phyloP scores from a whole-genome alignment of 352 stramenopile genomes.

The Pythium phragmitis region DNA sequence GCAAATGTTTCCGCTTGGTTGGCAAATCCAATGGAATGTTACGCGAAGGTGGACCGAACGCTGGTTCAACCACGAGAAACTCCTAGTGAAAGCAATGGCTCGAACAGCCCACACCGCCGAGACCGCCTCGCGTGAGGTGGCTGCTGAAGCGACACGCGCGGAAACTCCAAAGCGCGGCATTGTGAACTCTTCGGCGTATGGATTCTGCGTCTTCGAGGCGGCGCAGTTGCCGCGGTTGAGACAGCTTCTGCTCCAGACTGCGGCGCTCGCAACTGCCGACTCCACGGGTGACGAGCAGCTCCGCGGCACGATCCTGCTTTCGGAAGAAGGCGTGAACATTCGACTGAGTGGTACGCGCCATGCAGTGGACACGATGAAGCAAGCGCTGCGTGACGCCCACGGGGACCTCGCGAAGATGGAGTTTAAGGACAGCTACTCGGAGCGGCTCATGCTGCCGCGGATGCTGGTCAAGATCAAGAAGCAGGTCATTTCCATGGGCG shows the following conservation, averaged over 20 bases:
- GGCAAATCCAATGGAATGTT: neutral
- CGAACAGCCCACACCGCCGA: neutral
- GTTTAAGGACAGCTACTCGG: slow-evolving; percentile 67
- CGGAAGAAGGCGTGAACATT: slow-evolving; percentile 67
- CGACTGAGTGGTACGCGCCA: slow-evolving; percentile 47
- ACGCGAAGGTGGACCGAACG: slow-evolving; percentile 4
- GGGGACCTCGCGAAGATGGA: slow-evolving; percentile 41
- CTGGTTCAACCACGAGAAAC: neutral
- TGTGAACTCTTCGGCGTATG: slow-evolving; percentile 75
- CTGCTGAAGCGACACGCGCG: neutral
- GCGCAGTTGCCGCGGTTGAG: slow-evolving; percentile 40
- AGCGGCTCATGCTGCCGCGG: slow-evolving; percentile 54
- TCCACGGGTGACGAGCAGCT: slow-evolving; percentile 29
- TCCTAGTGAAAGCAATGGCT: no score
- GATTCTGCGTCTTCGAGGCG: slow-evolving; percentile 53
- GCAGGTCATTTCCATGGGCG: slow-evolving; percentile 76
- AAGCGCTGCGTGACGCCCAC: slow-evolving; percentile 39
- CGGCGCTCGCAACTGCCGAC: slow-evolving; percentile 6
- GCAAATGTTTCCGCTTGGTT: no score
- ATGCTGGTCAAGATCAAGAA: slow-evolving; percentile 78
- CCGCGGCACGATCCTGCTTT: slow-evolving; percentile 67
- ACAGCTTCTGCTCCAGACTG: slow-evolving; percentile 34
- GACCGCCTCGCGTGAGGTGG: neutral
- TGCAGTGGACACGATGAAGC: slow-evolving; percentile 49
- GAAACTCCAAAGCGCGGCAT: slow-evolving; percentile 4